A percentile compares a stretch with the other conserved stretches of the same genome.
Evolutionary conservation across 306 rosid genomes (phyloP).

Genomic region (Dalbergia cultrata): DNA sequence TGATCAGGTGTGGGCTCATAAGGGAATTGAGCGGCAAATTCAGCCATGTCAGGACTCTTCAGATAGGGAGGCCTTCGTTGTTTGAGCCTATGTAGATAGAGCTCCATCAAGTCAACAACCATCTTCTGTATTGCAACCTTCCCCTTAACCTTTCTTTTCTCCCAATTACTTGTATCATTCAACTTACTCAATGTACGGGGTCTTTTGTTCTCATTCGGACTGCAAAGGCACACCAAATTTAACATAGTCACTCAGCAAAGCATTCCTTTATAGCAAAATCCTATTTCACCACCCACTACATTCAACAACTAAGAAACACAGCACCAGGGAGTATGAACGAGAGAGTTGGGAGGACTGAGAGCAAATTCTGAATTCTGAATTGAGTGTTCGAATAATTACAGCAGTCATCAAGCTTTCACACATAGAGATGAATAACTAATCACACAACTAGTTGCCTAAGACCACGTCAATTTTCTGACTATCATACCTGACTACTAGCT

Average conservation of each 20-base stretch:
- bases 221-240: conserved; percentile 53
- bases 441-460: background rate
- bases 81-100: conserved; percentile 87
- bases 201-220: conserved; percentile 84
- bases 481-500: background rate
- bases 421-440: background rate
- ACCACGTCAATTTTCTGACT: background rate
- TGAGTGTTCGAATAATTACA: background rate
- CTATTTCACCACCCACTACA: conserved; percentile 25
- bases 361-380: background rate
- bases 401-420: background rate
- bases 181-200: conserved; percentile 88
- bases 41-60: conserved; percentile 54
- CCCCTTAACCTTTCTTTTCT: conserved; percentile 82
- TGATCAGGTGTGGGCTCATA: conserved; percentile 91
- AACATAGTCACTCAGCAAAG: conserved; percentile 31
- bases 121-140: conserved; percentile 95
- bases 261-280: conserved; percentile 10
- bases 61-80: conserved; percentile 89
- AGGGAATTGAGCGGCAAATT: conserved; percentile 74
- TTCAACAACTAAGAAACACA: background rate
- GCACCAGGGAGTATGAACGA: background rate
- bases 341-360: background rate
- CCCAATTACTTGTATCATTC: conserved; percentile 81
- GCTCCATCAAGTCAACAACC: conserved; percentile 98